Evolutionary conservation across 257 asterid species (phyloP).

Genomic region (Rubia yunnanensis): DNA sequence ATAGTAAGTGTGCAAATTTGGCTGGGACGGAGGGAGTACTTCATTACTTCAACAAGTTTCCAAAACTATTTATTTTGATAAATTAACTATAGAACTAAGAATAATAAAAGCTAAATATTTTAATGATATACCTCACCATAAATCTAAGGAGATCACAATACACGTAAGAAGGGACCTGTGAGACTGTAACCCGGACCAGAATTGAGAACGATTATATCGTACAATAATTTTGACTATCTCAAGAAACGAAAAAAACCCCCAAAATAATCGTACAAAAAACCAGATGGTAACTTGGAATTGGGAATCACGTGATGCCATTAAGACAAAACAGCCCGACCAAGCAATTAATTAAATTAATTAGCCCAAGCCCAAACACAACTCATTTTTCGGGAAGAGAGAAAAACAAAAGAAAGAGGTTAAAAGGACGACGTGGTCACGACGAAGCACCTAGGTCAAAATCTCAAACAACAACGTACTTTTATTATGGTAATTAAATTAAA

Average conservation of each 20-base stretch:
- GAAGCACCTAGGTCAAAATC: slow-evolving; percentile 6
- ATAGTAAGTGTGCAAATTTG: too few species aligned
- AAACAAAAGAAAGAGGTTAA: neutral
- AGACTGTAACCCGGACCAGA: neutral
- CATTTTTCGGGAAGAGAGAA: neutral
- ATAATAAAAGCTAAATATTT: too few species aligned
- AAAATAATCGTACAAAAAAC: slow-evolving; percentile 20
- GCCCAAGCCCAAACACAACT: slow-evolving; percentile 30
- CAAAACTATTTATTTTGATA: too few species aligned
- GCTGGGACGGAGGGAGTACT: too few species aligned
- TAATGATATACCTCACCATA: too few species aligned
- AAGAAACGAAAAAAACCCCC: slow-evolving; percentile 13
- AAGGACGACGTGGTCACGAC: slow-evolving; percentile 1
- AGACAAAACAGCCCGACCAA: slow-evolving; percentile 96
- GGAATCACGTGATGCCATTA: slow-evolving; percentile 75
- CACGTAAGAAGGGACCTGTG: slow-evolving; percentile 1
- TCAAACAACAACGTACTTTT: neutral
- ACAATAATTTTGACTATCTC: slow-evolving; percentile 7
- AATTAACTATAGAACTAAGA: too few species aligned
- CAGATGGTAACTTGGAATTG: slow-evolving; percentile 28
- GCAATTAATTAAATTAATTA: slow-evolving; percentile 39
- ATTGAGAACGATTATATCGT: slow-evolving; percentile 15
- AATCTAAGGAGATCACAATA: neutral
- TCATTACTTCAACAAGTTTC: too few species aligned
- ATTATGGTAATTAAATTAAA: neutral